A percentile compares a stretch with the other conserved stretches of the same genome.
Conservation (phyloP, 257 asterid genomes). For the Sherardia arvensis region DNA sequence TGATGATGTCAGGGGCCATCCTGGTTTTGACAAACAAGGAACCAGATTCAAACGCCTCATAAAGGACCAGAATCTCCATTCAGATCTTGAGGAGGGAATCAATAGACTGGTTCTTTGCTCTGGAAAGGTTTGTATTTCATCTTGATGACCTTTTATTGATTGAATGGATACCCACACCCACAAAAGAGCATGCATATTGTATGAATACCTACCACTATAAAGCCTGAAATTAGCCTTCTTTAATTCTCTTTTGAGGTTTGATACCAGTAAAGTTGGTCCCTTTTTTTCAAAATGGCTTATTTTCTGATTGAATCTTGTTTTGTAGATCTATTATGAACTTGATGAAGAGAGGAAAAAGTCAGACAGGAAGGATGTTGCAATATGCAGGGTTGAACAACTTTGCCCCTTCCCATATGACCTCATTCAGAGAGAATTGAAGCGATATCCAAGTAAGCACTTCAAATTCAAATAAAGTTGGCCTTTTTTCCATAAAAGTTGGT, state of each 20-base stretch:
- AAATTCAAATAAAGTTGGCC: not conserved
- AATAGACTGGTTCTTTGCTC: slow-evolving; percentile 83
- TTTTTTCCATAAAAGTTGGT: not conserved
- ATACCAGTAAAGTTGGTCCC: not conserved
- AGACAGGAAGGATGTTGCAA: slow-evolving; percentile 65
- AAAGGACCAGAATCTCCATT: slow-evolving; percentile 73
- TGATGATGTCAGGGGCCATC: slow-evolving; percentile 92
- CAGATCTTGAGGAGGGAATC: slow-evolving; percentile 81
- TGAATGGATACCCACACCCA: not conserved
- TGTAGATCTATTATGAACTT: slow-evolving; percentile 82
- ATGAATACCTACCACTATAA: too few relatives aligned
- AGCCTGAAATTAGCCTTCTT: not conserved
- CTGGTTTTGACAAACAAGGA: slow-evolving; percentile 95
- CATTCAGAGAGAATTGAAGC: slow-evolving; percentile 78
- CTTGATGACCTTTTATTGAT: not conserved
- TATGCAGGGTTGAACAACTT: slow-evolving; percentile 93
- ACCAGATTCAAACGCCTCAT: slow-evolving; percentile 94
- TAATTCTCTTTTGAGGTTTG: not conserved
- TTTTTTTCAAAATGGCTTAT: not conserved
- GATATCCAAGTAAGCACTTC: slow-evolving; percentile 74
- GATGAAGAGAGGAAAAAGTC: slow-evolving; percentile 67
- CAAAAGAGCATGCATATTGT: not conserved
- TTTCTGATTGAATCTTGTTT: slow-evolving; percentile 10
- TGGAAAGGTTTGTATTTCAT: slow-evolving; percentile 53
- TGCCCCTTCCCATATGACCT: slow-evolving; percentile 92